Percentiles rank a stretch among this genome's conserved stretches.
These are phyloP conservation scores for Hypericum androsaemum DNA, from an alignment of 345 rosid genomes.

Conservation along the genomic window DNA sequence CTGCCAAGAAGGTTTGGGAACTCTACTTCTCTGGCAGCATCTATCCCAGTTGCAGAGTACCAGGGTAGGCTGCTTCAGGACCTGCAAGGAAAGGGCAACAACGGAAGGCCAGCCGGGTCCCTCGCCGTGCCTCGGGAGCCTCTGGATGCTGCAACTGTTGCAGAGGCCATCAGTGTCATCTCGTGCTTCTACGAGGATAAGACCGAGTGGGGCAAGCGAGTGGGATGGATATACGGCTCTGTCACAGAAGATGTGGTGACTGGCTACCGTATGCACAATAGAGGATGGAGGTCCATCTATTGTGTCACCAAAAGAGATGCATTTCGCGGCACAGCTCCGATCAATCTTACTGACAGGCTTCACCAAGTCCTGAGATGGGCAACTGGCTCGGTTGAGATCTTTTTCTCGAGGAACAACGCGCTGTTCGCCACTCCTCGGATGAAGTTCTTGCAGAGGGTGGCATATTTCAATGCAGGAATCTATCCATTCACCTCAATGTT, in stretches of 20 bases:
- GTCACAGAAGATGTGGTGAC: constrained; percentile 81
- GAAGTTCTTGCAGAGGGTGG: constrained; percentile 63
- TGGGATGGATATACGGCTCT: constrained; percentile 81
- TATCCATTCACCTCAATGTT: constrained; percentile 76
- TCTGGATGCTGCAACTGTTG: constrained; percentile 75
- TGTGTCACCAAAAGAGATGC: constrained; percentile 75
- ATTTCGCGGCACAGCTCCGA: constrained; percentile 69
- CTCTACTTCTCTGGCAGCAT: constrained; percentile 50
- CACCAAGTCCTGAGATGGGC: constrained; percentile 90
- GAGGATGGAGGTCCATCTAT: constrained; percentile 80
- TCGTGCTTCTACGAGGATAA: constrained; percentile 77
- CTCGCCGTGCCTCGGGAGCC: constrained; percentile 76
- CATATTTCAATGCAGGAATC: constrained; percentile 67
- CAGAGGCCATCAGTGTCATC: constrained; percentile 65
- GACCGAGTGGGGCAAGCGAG: constrained; percentile 75
- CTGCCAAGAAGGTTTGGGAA: constrained; percentile 60
- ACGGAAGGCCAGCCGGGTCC: constrained; percentile 65
- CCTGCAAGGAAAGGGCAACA: constrained; percentile 45
- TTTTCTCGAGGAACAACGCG: constrained; percentile 69
- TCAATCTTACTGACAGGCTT: constrained; percentile 62
- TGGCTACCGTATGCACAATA: constrained; percentile 68
- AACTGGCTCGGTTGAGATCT: constrained; percentile 74
- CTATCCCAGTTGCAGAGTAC: constrained; percentile 68
- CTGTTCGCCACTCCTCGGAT: constrained; percentile 44
- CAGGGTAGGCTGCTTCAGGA: constrained; percentile 69